These are phyloP conservation scores for Mallotus repandus DNA, from an alignment of 441 rosid species.

Conservation along the genomic window DNA sequence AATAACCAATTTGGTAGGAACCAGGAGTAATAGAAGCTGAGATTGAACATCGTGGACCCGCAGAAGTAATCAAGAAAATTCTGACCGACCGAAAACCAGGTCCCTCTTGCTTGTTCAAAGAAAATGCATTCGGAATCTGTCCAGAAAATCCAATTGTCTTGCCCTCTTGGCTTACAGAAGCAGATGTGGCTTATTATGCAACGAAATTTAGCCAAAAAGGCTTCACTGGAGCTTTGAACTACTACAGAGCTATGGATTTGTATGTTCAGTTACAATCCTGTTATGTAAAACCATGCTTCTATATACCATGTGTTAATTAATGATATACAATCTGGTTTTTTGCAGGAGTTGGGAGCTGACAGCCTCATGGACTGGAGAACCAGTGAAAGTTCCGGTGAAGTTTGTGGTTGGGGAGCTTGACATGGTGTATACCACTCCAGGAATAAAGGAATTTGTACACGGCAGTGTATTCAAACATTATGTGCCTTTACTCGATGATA, in stretches of 20 bases:
- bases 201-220: slow-evolving; percentile 45
- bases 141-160: slow-evolving; percentile 23
- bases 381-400: slow-evolving; percentile 55
- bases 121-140: slow-evolving; percentile 32
- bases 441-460: slow-evolving; percentile 52
- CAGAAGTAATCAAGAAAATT: slow-evolving; percentile 37
- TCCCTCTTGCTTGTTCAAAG: slow-evolving; percentile 45
- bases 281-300: neutral
- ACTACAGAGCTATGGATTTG: slow-evolving; percentile 72
- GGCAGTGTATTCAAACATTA: slow-evolving; percentile 40
- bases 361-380: slow-evolving; percentile 51
- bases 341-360: slow-evolving; percentile 69
- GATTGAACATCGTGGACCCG: slow-evolving; percentile 40
- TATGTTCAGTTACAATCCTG: slow-evolving; percentile 25
- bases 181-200: slow-evolving; percentile 45
- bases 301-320: neutral
- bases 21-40: slow-evolving; percentile 60
- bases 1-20: slow-evolving; percentile 36
- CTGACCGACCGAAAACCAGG: slow-evolving; percentile 41
- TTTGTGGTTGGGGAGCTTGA: slow-evolving; percentile 56
- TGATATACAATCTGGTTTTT: neutral
- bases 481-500: slow-evolving; percentile 51
- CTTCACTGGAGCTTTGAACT: slow-evolving; percentile 68
- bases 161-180: slow-evolving; percentile 66
- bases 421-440: slow-evolving; percentile 57